Evolutionary conservation across 306 rosid species (phyloP).

Genomic region (Corylus americana): DNA sequence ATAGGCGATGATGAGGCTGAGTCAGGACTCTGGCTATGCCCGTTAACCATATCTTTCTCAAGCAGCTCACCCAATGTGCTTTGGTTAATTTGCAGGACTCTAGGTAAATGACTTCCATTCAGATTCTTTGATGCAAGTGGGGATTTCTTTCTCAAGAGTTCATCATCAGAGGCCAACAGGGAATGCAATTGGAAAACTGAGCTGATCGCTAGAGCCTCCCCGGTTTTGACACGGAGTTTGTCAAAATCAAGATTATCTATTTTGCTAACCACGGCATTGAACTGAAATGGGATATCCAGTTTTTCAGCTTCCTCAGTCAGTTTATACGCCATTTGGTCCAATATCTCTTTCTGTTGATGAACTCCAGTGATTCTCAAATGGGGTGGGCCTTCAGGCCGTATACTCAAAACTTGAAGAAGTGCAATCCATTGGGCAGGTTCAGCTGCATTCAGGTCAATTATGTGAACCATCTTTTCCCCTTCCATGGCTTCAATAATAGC

Average conservation of each 20-base stretch:
- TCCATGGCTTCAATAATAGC: constrained; percentile 86
- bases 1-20: constrained; percentile 63
- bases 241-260: constrained; percentile 73
- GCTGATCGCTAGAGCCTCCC: constrained; percentile 82
- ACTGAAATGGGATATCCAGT: constrained; percentile 82
- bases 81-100: constrained; percentile 47
- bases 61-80: constrained; percentile 60
- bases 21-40: constrained; percentile 73
- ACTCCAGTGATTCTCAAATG: constrained; percentile 86
- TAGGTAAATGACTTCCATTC: constrained; percentile 52
- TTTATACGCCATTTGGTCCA: constrained; percentile 75
- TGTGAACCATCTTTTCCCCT: constrained; percentile 84
- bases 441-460: constrained; percentile 79
- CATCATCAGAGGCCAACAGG: constrained; percentile 71
- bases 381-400: constrained; percentile 85
- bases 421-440: constrained; percentile 86
- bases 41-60: constrained; percentile 59
- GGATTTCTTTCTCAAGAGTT: constrained; percentile 45
- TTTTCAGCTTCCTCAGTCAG: constrained; percentile 71
- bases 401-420: constrained; percentile 67
- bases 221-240: constrained; percentile 80
- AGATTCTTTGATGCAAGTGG: constrained; percentile 39
- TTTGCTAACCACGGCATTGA: constrained; percentile 63
- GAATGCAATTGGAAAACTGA: constrained; percentile 72
- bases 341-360: constrained; percentile 67